Base-by-base conservation (phyloP, 1,139 yeast genomes). In the Protomyces macrosporus region DNA sequence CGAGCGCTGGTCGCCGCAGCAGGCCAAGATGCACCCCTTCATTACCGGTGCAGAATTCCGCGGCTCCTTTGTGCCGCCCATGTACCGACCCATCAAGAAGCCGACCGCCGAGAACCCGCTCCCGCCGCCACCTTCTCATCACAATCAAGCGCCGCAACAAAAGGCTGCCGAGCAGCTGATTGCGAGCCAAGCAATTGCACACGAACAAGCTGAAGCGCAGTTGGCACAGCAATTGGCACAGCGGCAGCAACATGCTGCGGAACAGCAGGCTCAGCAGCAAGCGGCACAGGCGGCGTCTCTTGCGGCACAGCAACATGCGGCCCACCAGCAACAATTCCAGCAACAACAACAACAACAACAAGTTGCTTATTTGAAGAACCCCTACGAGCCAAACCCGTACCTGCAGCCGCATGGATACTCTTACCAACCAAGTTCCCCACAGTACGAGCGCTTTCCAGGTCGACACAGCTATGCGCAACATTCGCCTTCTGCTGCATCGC, bases 1-100 rank as follows among this genome's bases (percentile, higher is more conserved):
- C 70, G 97, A 91, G 74, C 81, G 99, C 70, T 87, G 97, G 85
- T 90, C 97, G 0, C 98, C 98, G 9, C 97, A 90, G 70, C 97
- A 93, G 74, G 98, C 98, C 0, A 79, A 87, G 33, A 79, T 84
- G 75, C 98, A 95, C 76, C 98, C 98, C 0, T 93, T 95, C 74
- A 84, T 93, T 30, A 86, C 86, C 9, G 77, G 75, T 52, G 67
- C 71, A 53, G 71, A 70, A 68, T 75, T 71, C 55, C 50, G 30
- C 3, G 60, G 55, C 12, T 61, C 77, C n/a, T 76, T 70, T 68
- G 74, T 73, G 39, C 75, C 76, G 9, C 64, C 67, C 23, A 55
- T 55, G 12, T 58, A 51, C 56, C 51, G 56, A 12, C 51, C 62
- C 10, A 55, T 55, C 16, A 30, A 42, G 34, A 58, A 52, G 30